Conservation (phyloP, 495 filamentous ascomycete species). For the Entonaema liquescens region DNA sequence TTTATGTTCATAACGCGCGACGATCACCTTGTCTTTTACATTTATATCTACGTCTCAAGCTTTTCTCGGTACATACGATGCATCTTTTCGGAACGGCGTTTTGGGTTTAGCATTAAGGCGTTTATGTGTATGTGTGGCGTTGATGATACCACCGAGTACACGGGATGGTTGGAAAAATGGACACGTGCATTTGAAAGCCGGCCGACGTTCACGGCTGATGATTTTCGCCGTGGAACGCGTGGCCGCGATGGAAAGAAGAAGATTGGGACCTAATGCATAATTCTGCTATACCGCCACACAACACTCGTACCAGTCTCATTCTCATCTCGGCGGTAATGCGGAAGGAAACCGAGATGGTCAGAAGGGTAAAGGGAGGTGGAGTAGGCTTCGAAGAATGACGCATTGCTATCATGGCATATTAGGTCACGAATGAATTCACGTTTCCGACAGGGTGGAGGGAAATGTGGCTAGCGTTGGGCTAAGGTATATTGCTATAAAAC, state of each 20-base stretch:
- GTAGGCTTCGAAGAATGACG: constrained; percentile 16
- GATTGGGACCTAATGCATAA: constrained; percentile 33
- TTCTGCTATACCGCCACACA: constrained; percentile 15
- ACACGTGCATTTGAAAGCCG: constrained; percentile 1
- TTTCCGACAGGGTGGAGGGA: constrained; percentile 13
- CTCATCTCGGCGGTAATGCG: constrained; percentile 9
- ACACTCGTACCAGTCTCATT: constrained; percentile 10
- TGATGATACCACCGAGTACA: constrained; percentile 45
- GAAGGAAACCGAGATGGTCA: constrained; percentile 6
- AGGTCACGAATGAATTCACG: constrained; percentile 24
- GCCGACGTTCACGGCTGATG: constrained; percentile 6
- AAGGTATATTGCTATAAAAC: constrained; percentile 34
- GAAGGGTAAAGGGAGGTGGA: not conserved
- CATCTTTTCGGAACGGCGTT: constrained; percentile 34
- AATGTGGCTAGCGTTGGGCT: constrained; percentile 16
- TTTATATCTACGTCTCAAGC: constrained; percentile 15
- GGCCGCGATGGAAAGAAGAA: constrained; percentile 1
- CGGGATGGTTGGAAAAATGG: constrained; percentile 34
- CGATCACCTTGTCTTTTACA: not conserved
- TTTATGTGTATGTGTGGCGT: constrained; percentile 26
- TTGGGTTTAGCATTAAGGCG: constrained; percentile 39
- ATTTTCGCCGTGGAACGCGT: not conserved
- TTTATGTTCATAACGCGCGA: constrained; percentile 2
- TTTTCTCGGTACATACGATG: constrained; percentile 23
- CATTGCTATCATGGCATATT: constrained; percentile 15